These are phyloP conservation scores for Phytophthora ohioensis DNA, from an alignment of 352 stramenopile species.

Conservation along the genomic window DNA sequence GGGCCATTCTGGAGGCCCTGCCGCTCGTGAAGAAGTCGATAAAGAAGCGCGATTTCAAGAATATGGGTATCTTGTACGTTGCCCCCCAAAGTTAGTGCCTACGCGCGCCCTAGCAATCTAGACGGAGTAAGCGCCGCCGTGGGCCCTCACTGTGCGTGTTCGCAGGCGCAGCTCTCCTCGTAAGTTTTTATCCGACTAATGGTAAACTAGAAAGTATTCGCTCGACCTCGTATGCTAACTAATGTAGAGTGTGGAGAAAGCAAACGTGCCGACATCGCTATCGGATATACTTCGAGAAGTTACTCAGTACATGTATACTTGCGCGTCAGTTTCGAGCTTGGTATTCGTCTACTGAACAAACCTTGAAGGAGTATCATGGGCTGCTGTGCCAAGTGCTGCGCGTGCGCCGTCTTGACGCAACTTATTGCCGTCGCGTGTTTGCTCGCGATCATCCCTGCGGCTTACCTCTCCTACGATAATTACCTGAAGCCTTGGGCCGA, in stretches of 20 bases:
- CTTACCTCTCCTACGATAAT: slow-evolving; percentile 54
- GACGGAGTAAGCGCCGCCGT: slow-evolving; percentile 22
- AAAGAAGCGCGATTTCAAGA: slow-evolving; percentile 90
- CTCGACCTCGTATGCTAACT: slow-evolving; percentile 13
- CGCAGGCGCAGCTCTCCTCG: slow-evolving; percentile 12
- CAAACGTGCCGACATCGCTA: no score
- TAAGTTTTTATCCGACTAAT: slow-evolving; percentile 37
- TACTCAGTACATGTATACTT: no score
- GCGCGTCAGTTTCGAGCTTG: no score
- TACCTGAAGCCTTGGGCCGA: slow-evolving; percentile 59
- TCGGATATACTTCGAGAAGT: no score
- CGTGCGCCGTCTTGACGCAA: slow-evolving; percentile 38
- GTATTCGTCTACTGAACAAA: no score
- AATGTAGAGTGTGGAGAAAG: no score
- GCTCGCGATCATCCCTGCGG: slow-evolving; percentile 43
- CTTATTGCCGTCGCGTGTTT: slow-evolving; percentile 38
- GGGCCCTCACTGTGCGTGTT: neutral
- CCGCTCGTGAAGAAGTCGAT: slow-evolving; percentile 82
- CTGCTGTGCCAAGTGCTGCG: slow-evolving; percentile 35
- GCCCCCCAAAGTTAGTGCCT: slow-evolving; percentile 16
- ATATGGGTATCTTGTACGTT: slow-evolving; percentile 72
- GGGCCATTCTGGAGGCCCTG: slow-evolving; percentile 77
- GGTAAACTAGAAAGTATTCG: slow-evolving; percentile 51
- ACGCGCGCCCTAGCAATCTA: slow-evolving; percentile 12
- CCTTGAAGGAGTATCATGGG: slow-evolving; percentile 3